These are phyloP conservation scores for Oemleria cerasiformis DNA, from an alignment of 306 rosid genomes.

Conservation along the genomic window DNA sequence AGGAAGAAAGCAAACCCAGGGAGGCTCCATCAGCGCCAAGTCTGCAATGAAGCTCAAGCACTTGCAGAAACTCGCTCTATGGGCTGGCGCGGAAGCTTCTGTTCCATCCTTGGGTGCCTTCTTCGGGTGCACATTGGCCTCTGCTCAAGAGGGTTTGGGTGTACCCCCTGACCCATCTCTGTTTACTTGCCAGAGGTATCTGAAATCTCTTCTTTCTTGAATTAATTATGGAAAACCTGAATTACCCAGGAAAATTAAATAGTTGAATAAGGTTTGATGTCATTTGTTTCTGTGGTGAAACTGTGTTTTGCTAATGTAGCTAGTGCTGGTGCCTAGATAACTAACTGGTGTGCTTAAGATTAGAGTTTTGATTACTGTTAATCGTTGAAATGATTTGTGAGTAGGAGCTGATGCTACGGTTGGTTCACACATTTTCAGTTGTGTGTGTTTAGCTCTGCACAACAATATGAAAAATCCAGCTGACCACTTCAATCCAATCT, in stretches of 20 bases:
- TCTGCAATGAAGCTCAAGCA: slow-evolving; percentile 50
- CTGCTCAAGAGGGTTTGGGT: slow-evolving; percentile 47
- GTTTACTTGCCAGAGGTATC: slow-evolving; percentile 63
- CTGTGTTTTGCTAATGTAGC: no score
- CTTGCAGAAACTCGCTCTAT: slow-evolving; percentile 52
- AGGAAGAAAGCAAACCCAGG: slow-evolving; percentile 48
- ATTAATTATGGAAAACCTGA: neutral
- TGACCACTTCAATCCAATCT: neutral
- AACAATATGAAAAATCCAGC: neutral
- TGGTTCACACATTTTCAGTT: neutral
- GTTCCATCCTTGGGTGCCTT: slow-evolving; percentile 67
- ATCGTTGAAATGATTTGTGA: neutral
- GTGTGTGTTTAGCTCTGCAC: neutral
- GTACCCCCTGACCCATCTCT: slow-evolving; percentile 48
- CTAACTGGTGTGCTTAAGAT: neutral
- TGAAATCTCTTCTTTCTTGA: neutral
- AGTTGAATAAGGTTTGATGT: no score
- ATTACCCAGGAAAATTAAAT: neutral
- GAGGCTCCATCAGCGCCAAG: slow-evolving; percentile 32
- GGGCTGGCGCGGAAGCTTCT: no score
- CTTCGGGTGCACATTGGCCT: slow-evolving; percentile 55
- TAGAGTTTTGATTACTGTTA: neutral
- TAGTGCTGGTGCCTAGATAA: no score
- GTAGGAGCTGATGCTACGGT: neutral
- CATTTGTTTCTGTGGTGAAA: no score